A percentile compares a stretch with the other conserved stretches of the same genome.
These are phyloP conservation scores for Schwanniomyces polymorphus DNA, from an alignment of 805 yeast species.

Conservation along the genomic window DNA sequence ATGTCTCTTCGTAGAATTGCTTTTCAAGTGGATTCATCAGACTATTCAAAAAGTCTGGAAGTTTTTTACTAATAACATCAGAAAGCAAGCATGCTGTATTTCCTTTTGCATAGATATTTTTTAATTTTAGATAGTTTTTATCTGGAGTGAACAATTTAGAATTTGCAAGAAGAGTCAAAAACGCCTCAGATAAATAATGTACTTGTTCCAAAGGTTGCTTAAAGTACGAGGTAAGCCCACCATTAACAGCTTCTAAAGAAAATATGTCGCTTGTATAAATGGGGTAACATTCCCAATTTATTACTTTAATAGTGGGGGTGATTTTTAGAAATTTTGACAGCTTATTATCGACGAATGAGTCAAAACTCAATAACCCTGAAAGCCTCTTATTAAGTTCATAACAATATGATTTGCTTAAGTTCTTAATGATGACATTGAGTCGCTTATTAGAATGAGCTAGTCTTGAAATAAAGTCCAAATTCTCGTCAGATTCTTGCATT, in stretches of 20 bases:
- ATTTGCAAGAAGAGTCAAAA: conserved; percentile 48
- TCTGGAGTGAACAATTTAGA: conserved; percentile 12
- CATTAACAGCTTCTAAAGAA: conserved; percentile 36
- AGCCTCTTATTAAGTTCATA: conserved; percentile 28
- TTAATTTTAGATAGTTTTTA: conserved; percentile 38
- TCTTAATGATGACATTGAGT: conserved; percentile 32
- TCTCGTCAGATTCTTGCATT: conserved; percentile 10
- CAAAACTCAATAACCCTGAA: conserved; percentile 11
- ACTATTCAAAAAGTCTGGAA: conserved; percentile 36
- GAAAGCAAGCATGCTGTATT: conserved; percentile 50
- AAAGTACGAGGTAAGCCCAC: conserved; percentile 44
- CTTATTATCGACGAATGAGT: conserved; percentile 4
- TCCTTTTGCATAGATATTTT: conserved; percentile 63
- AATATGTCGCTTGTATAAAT: conserved; percentile 36
- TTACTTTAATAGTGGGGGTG: conserved; percentile 42
- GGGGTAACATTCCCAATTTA: conserved; percentile 47
- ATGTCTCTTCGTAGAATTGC: conserved; percentile 32
- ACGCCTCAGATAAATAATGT: conserved; percentile 46
- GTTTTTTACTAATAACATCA: conserved; percentile 31
- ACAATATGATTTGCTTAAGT: conserved; percentile 32
- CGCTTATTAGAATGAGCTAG: conserved; percentile 3
- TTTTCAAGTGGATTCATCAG: conserved; percentile 36
- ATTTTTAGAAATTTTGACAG: conserved; percentile 13
- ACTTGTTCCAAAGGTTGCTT: conserved; percentile 47
- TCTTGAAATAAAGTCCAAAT: conserved; percentile 14